These are phyloP conservation scores for Biscogniauxia marginata DNA, from an alignment of 2,329 filamentous ascomycete species.

Conservation along the genomic window DNA sequence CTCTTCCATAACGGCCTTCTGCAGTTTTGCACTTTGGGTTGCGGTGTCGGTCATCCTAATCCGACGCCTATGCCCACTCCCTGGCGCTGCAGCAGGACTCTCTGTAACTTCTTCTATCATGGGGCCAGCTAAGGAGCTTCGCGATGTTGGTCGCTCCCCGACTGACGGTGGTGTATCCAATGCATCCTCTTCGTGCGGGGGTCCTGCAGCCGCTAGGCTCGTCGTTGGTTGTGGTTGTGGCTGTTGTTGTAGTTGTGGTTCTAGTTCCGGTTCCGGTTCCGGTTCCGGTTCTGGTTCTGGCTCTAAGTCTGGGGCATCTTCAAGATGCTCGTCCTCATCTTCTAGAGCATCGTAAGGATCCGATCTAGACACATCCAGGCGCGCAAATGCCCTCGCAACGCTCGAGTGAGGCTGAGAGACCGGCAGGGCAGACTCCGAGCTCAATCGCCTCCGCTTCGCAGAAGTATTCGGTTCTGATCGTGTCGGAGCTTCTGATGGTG, in stretches of 20 bases:
- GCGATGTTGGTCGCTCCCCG: conserved; percentile 14
- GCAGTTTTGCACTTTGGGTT: conserved; percentile 43
- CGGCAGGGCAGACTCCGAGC: conserved; percentile 18
- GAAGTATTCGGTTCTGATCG: conserved; percentile 48
- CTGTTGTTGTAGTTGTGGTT: neutral
- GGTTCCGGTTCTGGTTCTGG: conserved; percentile 4
- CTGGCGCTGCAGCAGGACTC: conserved; percentile 54
- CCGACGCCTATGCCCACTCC: conserved; percentile 50
- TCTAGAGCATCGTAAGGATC: conserved; percentile 19
- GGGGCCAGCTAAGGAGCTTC: conserved; percentile 17
- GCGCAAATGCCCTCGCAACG: conserved; percentile 13
- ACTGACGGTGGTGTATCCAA: conserved; percentile 17
- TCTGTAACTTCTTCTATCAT: conserved; percentile 47
- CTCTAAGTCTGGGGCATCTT: conserved; percentile 4
- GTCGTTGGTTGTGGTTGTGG: conserved; percentile 4
- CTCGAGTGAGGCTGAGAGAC: conserved; percentile 21
- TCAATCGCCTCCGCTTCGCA: conserved; percentile 44
- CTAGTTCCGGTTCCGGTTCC: conserved; percentile 2
- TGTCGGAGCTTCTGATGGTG: conserved; percentile 18
- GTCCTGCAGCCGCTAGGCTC: conserved; percentile 2
- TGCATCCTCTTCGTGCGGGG: conserved; percentile 11
- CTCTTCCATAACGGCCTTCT: conserved; percentile 37
- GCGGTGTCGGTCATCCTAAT: conserved; percentile 36
- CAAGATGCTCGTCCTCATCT: conserved; percentile 15
- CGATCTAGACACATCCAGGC: conserved; percentile 16